These are phyloP conservation scores for Teunomyces aglyptinius DNA, from an alignment of 805 yeast species.

Conservation along the genomic window DNA sequence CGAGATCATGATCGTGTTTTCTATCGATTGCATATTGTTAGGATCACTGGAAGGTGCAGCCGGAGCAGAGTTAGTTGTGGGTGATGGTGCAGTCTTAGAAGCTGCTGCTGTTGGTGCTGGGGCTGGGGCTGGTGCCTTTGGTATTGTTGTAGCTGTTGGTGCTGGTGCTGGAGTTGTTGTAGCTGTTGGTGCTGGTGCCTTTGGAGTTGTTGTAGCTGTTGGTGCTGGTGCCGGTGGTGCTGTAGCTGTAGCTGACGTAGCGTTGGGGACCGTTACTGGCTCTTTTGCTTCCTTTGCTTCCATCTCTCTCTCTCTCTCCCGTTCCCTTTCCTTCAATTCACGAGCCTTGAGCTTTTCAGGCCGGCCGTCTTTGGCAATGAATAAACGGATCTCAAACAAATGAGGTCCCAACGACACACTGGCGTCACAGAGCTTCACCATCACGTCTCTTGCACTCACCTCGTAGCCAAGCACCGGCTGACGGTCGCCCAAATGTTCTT, in stretches of 20 bases:
- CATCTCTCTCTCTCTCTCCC: constrained; percentile 6
- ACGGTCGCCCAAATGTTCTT: constrained; percentile 21
- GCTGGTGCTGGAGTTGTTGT: background rate
- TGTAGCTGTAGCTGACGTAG: background rate
- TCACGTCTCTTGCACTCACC: constrained; percentile 69
- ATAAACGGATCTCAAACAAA: constrained; percentile 68
- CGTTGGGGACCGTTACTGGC: background rate
- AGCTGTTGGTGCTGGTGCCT: background rate
- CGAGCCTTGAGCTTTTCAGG: constrained; percentile 23
- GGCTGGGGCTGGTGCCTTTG: background rate
- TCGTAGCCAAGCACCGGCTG: constrained; percentile 37
- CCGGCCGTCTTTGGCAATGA: constrained; percentile 80
- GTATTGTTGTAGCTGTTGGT: background rate
- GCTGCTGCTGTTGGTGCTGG: background rate
- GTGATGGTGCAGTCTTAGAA: background rate
- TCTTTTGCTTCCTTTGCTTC: background rate
- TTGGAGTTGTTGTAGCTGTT: background rate
- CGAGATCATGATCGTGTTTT: constrained; percentile 78
- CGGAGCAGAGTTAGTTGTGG: background rate
- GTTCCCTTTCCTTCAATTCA: constrained; percentile 8
- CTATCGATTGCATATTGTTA: constrained; percentile 52
- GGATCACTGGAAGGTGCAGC: constrained; percentile 11
- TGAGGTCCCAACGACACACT: constrained; percentile 79
- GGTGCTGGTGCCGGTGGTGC: background rate
- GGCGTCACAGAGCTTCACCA: constrained; percentile 86